Evolutionary conservation across 192 early-diverging fungal genomes (phyloP).

Genomic region (Funneliformis geosporum): DNA sequence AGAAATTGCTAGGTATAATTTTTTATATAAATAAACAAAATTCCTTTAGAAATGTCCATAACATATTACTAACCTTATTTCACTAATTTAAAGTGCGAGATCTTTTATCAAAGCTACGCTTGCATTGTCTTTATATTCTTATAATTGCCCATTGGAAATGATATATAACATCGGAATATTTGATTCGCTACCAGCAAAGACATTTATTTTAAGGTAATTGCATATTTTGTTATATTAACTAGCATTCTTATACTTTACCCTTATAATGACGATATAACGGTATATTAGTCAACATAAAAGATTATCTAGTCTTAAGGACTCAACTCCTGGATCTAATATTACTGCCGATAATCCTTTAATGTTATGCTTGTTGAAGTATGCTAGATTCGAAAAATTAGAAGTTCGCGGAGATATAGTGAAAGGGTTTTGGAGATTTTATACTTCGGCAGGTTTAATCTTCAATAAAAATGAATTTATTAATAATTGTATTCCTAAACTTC

Average conservation of each 20-base stretch:
- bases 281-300: conserved; percentile 4
- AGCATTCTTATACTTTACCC: too few relatives aligned
- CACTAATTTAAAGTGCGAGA: conserved; percentile 1
- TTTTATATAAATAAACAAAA: background rate
- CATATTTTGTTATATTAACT: background rate
- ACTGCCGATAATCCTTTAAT: conserved; percentile 39
- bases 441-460: conserved; percentile 42
- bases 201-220: background rate
- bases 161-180: conserved; percentile 22
- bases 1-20: conserved; percentile 32
- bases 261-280: background rate
- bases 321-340: conserved; percentile 19
- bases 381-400: conserved; percentile 40
- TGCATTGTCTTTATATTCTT: conserved; percentile 25
- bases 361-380: conserved; percentile 39
- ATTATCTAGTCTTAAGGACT: conserved; percentile 23
- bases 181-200: background rate
- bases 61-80: conserved; percentile 1
- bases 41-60: background rate
- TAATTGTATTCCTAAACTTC: conserved; percentile 48
- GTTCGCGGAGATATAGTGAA: conserved; percentile 49
- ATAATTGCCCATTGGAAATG: conserved; percentile 21
- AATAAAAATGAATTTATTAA: conserved; percentile 51
- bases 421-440: conserved; percentile 44
- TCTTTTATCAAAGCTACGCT: conserved; percentile 14